phyloP scores from a whole-genome alignment of 106 monocot genomes.

The Acorus calamus region DNA sequence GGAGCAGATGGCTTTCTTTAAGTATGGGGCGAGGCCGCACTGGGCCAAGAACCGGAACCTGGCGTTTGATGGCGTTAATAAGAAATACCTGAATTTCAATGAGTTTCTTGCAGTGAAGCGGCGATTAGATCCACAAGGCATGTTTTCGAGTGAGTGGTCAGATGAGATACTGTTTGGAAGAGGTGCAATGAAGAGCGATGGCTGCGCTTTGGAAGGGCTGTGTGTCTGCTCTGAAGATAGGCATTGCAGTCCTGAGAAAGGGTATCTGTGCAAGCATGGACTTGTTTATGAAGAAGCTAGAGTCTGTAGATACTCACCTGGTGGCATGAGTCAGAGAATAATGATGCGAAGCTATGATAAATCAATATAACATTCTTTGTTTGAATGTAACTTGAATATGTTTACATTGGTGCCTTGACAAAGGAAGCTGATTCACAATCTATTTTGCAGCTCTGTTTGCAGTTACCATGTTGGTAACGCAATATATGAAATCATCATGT shows the following conservation, averaged over 20 bases:
- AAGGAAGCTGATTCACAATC: no score
- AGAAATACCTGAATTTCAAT: slow-evolving; percentile 41
- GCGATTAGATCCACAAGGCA: slow-evolving; percentile 31
- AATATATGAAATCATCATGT: no score
- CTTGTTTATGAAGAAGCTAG: slow-evolving; percentile 55
- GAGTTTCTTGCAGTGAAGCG: slow-evolving; percentile 30
- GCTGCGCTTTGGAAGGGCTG: slow-evolving; percentile 73
- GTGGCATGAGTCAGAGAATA: no score
- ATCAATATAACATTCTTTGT: no score
- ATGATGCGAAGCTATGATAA: no score
- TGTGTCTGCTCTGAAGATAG: slow-evolving; percentile 67
- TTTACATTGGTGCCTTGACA: no score
- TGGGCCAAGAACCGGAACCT: slow-evolving; percentile 70
- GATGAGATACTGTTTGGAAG: slow-evolving; percentile 31
- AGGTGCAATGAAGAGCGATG: slow-evolving; percentile 18
- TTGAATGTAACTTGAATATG: no score
- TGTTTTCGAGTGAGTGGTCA: slow-evolving; percentile 53
- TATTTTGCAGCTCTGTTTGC: no score
- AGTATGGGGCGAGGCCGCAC: slow-evolving; percentile 53
- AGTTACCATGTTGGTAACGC: no score
- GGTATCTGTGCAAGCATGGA: slow-evolving; percentile 55
- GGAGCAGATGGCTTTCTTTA: slow-evolving; percentile 83
- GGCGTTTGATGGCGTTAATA: slow-evolving; percentile 43
- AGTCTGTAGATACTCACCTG: slow-evolving; percentile 45
- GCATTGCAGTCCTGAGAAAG: slow-evolving; percentile 60